Conservation (phyloP, 257 asterid genomes). For the Agastache rugosa region DNA sequence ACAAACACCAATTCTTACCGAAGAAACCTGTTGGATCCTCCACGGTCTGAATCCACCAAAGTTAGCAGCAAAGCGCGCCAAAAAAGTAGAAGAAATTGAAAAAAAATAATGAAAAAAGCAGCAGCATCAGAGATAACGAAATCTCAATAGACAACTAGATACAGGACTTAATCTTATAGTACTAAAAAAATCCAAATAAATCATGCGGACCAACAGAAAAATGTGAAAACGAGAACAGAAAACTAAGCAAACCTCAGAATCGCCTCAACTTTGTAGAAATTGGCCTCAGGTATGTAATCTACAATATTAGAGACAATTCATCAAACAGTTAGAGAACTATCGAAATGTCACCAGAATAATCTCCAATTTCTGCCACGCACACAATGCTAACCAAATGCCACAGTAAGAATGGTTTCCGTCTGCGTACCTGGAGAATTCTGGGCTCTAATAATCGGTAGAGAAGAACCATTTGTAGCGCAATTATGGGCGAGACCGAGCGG, state of each 20-base stretch:
- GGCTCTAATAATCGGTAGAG: slow-evolving; percentile 53
- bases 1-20: slow-evolving; percentile 58
- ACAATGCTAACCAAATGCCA: not conserved
- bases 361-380: not conserved
- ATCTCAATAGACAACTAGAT: slow-evolving; percentile 6
- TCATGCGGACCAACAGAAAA: not conserved
- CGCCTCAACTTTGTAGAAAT: slow-evolving; percentile 91
- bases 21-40: slow-evolving; percentile 91
- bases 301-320: slow-evolving; percentile 28
- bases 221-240: not conserved
- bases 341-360: not conserved
- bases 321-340: slow-evolving; percentile 33
- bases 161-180: not conserved
- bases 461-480: slow-evolving; percentile 36
- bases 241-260: slow-evolving; percentile 65
- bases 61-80: slow-evolving; percentile 31
- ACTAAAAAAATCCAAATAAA: not conserved
- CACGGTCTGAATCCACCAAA: slow-evolving; percentile 70
- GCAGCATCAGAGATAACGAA: slow-evolving; percentile 17
- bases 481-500: slow-evolving; percentile 34
- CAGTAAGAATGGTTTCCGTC: not conserved
- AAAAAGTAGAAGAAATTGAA: not conserved
- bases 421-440: slow-evolving; percentile 54
- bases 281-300: slow-evolving; percentile 76
- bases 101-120: slow-evolving; percentile 23